These are phyloP conservation scores for Blastobotrys ciferrii DNA, from an alignment of 1,139 yeast genomes.

Conservation along the genomic window DNA sequence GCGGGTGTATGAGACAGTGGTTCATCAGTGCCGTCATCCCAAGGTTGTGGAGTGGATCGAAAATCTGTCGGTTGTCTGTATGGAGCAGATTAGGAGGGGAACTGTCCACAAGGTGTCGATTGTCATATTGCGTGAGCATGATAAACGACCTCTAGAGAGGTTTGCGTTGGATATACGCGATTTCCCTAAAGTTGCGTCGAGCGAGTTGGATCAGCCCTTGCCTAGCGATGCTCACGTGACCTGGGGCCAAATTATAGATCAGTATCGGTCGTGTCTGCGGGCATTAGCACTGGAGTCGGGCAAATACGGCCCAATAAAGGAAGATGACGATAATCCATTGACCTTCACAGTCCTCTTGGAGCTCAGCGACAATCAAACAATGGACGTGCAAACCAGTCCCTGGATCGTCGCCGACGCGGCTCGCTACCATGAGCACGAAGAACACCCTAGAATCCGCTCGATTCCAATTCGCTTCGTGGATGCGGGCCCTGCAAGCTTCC, in stretches of 20 bases:
- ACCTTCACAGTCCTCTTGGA: constrained; percentile 30
- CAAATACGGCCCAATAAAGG: constrained; percentile 20
- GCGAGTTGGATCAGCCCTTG: constrained; percentile 6
- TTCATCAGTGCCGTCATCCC: constrained; percentile 39
- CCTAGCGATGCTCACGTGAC: constrained; percentile 8
- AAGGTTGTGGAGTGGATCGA: constrained; percentile 39
- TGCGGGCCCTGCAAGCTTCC: constrained; percentile 34
- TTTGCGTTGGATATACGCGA: constrained; percentile 34
- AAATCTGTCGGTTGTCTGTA: constrained; percentile 31
- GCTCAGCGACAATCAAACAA: constrained; percentile 18
- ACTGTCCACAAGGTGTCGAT: constrained; percentile 28
- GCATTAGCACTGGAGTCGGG: constrained; percentile 24
- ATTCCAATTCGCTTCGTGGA: constrained; percentile 35
- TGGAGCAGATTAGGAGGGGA: constrained; percentile 29
- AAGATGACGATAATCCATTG: constrained; percentile 20
- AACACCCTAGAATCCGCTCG: constrained; percentile 9
- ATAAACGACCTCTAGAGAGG: constrained; percentile 33
- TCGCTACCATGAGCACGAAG: background rate
- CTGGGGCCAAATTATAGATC: constrained; percentile 28
- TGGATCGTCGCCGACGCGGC: constrained; percentile 34
- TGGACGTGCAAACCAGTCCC: constrained; percentile 19
- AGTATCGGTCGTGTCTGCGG: constrained; percentile 33
- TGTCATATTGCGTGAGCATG: constrained; percentile 27
- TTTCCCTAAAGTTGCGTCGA: constrained; percentile 25
- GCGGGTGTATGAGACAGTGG: constrained; percentile 36